Conservation (phyloP, 2,329 filamentous ascomycete species). For the Trichoderma sp. region DNA sequence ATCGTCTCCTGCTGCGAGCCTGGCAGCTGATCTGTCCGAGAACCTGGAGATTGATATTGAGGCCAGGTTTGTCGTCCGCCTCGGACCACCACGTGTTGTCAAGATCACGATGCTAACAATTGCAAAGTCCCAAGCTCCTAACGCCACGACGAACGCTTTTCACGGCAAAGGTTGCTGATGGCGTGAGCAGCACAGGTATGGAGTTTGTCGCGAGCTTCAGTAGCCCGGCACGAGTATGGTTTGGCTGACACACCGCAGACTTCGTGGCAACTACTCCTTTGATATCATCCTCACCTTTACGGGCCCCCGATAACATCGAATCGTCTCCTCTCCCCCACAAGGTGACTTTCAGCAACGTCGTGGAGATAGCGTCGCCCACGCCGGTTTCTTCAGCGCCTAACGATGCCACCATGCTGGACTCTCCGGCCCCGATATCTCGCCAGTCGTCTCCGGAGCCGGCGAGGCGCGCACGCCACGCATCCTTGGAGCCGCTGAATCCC, state of each 20-base stretch:
- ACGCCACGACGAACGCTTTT: conserved; percentile 48
- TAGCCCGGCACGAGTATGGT: conserved; percentile 29
- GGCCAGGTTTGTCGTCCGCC: conserved; percentile 65
- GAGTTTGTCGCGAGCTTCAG: background rate
- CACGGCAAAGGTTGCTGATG: conserved; percentile 44
- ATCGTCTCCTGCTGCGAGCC: conserved; percentile 86
- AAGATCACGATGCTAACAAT: conserved; percentile 5
- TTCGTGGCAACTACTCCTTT: conserved; percentile 82
- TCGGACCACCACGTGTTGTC: conserved; percentile 2
- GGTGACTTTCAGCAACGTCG: conserved; percentile 64
- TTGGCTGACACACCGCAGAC: conserved; percentile 49
- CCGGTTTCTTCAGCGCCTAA: conserved; percentile 55
- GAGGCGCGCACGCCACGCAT: conserved; percentile 49
- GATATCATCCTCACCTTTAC: conserved; percentile 77
- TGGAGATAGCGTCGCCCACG: conserved; percentile 73
- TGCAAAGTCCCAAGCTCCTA: conserved; percentile 45
- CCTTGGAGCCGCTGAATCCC: conserved; percentile 53
- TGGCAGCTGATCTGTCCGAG: conserved; percentile 92
- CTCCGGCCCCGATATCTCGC: conserved; percentile 54
- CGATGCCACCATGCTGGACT: conserved; percentile 59
- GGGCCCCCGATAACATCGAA: conserved; percentile 79
- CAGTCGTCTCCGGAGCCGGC: conserved; percentile 52
- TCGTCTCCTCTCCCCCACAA: conserved; percentile 93
- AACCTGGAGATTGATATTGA: conserved; percentile 91
- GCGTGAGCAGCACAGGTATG: conserved; percentile 43